Evolutionary conservation across 129 eudicot species (phyloP).

Genomic region (Pittosporum tobira): DNA sequence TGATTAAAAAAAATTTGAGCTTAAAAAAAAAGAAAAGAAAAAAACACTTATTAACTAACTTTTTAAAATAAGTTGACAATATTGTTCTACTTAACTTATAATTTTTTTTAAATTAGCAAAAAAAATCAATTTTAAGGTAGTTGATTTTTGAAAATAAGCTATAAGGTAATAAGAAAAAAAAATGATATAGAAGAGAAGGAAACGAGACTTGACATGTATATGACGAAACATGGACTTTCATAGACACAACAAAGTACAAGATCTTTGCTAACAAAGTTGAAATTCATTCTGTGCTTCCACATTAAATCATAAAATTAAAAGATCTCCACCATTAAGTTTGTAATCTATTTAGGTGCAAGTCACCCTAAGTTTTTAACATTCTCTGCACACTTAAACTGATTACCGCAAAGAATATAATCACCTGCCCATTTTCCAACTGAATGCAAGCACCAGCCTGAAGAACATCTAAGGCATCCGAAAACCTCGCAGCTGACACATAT

Average conservation of each 20-base stretch:
- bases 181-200: background rate
- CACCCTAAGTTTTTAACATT: conserved; percentile 1
- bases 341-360: background rate
- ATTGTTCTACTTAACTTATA: too few species aligned
- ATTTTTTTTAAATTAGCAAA: too few species aligned
- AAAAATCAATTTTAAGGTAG: too few species aligned
- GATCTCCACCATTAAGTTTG: conserved; percentile 5
- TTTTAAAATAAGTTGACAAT: too few species aligned
- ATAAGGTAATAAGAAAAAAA: too few species aligned
- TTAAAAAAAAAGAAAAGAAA: too few species aligned
- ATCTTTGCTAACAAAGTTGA: background rate
- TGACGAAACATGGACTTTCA: background rate
- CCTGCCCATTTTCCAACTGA: conserved; percentile 72
- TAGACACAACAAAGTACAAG: background rate
- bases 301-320: background rate
- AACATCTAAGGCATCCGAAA: conserved; percentile 63
- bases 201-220: background rate
- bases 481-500: conserved; percentile 56
- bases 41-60: too few species aligned
- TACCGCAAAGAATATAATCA: conserved; percentile 5
- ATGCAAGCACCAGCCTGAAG: conserved; percentile 79
- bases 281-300: background rate
- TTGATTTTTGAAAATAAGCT: too few species aligned
- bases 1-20: too few species aligned
- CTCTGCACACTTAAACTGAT: background rate